phyloP scores from a whole-genome alignment of 164 flowering plant genomes.

The Kingdonia uniflora region DNA sequence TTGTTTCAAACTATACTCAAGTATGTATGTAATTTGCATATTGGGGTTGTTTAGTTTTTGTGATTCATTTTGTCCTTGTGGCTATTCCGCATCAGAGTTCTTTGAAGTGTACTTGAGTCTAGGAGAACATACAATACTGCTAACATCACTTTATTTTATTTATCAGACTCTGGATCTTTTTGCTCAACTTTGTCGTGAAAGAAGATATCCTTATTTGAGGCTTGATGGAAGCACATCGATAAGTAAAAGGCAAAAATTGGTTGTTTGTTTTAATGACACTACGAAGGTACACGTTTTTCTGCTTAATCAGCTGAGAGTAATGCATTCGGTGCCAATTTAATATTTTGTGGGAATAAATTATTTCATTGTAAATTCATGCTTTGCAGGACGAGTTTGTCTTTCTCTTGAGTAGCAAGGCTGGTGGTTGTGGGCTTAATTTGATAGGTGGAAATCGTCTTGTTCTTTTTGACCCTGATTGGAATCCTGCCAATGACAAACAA shows the following conservation, averaged over 20 bases:
- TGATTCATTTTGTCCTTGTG: background rate
- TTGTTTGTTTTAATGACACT: slow-evolving; percentile 71
- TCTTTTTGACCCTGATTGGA: slow-evolving; percentile 99
- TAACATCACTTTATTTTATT: slow-evolving; percentile 4
- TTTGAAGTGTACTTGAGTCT: too few species aligned
- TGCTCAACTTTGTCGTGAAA: slow-evolving; percentile 94
- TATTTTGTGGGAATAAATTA: slow-evolving; percentile 5
- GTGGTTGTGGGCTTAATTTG: slow-evolving; percentile 98
- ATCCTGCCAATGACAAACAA: slow-evolving; percentile 99
- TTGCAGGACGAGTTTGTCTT: slow-evolving; percentile 95
- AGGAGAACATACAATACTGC: background rate
- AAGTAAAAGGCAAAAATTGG: slow-evolving; percentile 87
- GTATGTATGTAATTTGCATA: slow-evolving; percentile 29
- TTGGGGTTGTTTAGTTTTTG: background rate
- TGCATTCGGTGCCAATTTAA: background rate
- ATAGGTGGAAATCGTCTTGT: slow-evolving; percentile 94
- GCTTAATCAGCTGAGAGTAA: background rate
- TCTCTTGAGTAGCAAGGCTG: slow-evolving; percentile 99
- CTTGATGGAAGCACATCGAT: slow-evolving; percentile 96
- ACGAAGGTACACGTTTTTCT: slow-evolving; percentile 47
- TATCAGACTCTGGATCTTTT: slow-evolving; percentile 87
- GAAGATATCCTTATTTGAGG: slow-evolving; percentile 88
- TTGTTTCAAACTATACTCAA: slow-evolving; percentile 98
- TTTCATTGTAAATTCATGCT: slow-evolving; percentile 6
- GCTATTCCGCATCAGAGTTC: too few species aligned